phyloP scores from a whole-genome alignment of 2,329 filamentous ascomycete genomes.

The Pseudogymnoascus sp. region DNA sequence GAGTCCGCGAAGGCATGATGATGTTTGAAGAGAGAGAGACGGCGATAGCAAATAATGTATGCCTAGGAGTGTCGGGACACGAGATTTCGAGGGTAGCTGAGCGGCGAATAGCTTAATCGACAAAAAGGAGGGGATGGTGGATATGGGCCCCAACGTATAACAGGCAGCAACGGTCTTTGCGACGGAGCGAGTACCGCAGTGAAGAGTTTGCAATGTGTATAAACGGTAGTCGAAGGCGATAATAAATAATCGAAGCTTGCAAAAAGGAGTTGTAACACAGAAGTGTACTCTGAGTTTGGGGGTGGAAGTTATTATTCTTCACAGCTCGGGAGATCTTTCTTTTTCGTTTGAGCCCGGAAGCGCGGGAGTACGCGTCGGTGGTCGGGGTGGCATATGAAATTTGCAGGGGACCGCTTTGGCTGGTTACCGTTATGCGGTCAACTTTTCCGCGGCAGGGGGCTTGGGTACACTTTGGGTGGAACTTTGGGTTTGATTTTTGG shows the following conservation, averaged over 20 bases:
- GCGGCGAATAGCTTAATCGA: not conserved
- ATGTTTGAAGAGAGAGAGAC: not conserved
- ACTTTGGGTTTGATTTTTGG: not conserved
- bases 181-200: not conserved
- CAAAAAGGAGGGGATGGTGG: not conserved
- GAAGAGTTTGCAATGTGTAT: not conserved
- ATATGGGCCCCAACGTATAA: not conserved
- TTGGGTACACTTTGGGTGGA: not conserved
- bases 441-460: not conserved
- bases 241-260: not conserved
- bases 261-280: not conserved
- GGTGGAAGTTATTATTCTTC: not conserved
- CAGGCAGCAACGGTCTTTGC: not conserved
- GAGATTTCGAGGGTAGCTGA: not conserved
- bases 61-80: not conserved
- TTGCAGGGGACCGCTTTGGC: not conserved
- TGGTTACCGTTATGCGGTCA: not conserved
- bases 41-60: not conserved
- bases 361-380: not conserved
- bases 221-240: not conserved
- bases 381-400: not conserved
- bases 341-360: slow-evolving; percentile 1
- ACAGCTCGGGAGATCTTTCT: slow-evolving; percentile 1
- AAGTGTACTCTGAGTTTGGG: not conserved
- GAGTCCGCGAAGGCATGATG: slow-evolving; percentile 66